Conservation (phyloP, 2,329 filamentous ascomycete species). For the Verticillium klebahnii region DNA sequence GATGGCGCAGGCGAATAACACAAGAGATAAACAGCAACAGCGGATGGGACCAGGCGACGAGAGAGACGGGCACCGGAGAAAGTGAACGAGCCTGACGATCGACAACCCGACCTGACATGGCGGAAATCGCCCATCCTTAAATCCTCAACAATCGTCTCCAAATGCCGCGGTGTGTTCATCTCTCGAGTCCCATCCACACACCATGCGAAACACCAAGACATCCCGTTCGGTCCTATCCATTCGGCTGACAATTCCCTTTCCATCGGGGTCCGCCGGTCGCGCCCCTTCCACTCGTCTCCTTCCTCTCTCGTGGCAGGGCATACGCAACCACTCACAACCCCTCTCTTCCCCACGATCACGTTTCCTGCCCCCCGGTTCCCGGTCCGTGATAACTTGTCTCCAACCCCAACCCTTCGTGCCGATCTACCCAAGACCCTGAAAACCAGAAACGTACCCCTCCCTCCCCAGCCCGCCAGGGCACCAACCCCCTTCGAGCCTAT, state of each 20-base stretch:
- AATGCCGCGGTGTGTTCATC: not conserved
- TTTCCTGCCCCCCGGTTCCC: not conserved
- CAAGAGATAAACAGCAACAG: not conserved
- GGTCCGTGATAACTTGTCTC: not conserved
- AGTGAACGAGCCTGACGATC: not conserved
- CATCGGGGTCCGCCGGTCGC: not conserved
- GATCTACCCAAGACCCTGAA: not conserved
- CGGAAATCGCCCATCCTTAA: not conserved
- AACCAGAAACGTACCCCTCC: not conserved
- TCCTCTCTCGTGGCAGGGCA: not conserved
- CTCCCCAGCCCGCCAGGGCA: not conserved
- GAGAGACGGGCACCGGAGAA: not conserved
- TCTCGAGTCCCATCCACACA: not conserved
- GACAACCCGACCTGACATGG: too few relatives aligned
- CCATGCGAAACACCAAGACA: not conserved
- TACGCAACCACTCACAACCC: not conserved
- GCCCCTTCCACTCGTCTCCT: not conserved
- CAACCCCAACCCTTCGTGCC: not conserved
- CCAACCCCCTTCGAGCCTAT: not conserved
- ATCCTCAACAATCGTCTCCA: not conserved
- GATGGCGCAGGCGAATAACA: not conserved
- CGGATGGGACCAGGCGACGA: not conserved
- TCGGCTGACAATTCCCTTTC: not conserved
- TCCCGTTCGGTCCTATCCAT: not conserved
- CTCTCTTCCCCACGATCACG: not conserved